These are phyloP conservation scores for Quercus tomentella DNA, from an alignment of 331 rosid species.

Conservation along the genomic window DNA sequence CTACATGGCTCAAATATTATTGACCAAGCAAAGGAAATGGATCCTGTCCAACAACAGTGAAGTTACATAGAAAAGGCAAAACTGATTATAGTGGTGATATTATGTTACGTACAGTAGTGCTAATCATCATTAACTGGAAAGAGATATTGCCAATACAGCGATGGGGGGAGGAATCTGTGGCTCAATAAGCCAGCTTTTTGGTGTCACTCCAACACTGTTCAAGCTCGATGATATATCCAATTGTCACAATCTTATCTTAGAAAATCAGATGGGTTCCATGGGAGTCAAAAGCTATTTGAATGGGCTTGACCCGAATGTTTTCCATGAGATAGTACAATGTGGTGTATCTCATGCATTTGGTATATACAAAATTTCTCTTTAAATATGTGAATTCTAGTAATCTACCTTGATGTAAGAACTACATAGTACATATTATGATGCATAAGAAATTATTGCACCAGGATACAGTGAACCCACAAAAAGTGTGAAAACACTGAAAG, in stretches of 20 bases:
- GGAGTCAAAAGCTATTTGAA: neutral
- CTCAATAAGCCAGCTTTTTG: slow-evolving; percentile 4
- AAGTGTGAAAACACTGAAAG: neutral
- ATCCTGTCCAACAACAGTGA: neutral
- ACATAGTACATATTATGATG: too few species aligned
- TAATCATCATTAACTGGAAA: slow-evolving; percentile 21
- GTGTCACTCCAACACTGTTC: neutral
- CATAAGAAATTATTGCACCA: too few species aligned
- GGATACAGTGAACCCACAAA: too few species aligned
- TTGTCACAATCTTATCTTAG: neutral
- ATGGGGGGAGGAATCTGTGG: slow-evolving; percentile 8
- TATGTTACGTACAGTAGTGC: neutral
- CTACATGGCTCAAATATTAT: too few species aligned
- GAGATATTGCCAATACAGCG: slow-evolving; percentile 23
- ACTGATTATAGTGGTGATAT: neutral
- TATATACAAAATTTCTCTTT: too few species aligned
- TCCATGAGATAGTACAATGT: neutral
- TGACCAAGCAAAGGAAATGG: too few species aligned
- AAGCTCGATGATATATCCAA: neutral
- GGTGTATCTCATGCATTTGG: too few species aligned
- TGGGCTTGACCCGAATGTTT: neutral
- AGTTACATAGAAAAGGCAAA: neutral
- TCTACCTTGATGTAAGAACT: too few species aligned
- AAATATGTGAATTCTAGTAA: too few species aligned
- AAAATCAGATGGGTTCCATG: neutral